Evolutionary conservation across 768 basidiomycete genomes (phyloP), one percentile per base, ranked within the genome.

Genomic region (Mycena kentingensis): DNA sequence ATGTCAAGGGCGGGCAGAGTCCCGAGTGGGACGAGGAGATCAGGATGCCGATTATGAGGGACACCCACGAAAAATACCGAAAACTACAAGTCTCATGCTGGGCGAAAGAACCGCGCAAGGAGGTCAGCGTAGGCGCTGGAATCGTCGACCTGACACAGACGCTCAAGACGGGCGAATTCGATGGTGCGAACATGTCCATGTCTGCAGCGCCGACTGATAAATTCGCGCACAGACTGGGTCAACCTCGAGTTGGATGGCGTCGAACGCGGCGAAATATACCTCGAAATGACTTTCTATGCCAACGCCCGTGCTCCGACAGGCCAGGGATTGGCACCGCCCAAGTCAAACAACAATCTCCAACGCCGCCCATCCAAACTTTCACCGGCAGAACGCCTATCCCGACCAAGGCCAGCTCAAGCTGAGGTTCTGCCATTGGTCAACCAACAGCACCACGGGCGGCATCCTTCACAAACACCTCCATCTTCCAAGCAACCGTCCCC

Each of bases 281-380:
- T 97, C 15, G 95, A 98, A 68, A 88, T 97, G 83, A 98, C 95
- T 1, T 98, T 85, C 73, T 98, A 83, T 69, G 81, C 92, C 3
- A 83, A 87, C 49, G 80, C 77, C 3, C 82, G 85, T 7, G 73
- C 78, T n/a, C 70, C 84, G 60, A 49, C 66, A 18, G 51, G 58
- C 3, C 36, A 63, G 58, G 41, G 58, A 55, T 52, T 71, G 65
- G 35, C 65, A 60, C 51, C 63, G 61, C 52, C 69, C 24, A 61
- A 67, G 16, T 42, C 60, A 53, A 72, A 50, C 57, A 57, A 50
- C 12, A 46, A 52, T 27, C 60, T 82, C 34, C 66, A 63, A 24
- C 73, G 81, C 49, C 73, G 80, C 22, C 77, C 81, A 38, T 81
- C 83, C 21, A 85, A 84, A 58, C 61, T 84, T 11, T 65, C 65